Evolutionary conservation across 768 basidiomycete genomes (phyloP).

Genomic region (Boletus subcaerulescens): DNA sequence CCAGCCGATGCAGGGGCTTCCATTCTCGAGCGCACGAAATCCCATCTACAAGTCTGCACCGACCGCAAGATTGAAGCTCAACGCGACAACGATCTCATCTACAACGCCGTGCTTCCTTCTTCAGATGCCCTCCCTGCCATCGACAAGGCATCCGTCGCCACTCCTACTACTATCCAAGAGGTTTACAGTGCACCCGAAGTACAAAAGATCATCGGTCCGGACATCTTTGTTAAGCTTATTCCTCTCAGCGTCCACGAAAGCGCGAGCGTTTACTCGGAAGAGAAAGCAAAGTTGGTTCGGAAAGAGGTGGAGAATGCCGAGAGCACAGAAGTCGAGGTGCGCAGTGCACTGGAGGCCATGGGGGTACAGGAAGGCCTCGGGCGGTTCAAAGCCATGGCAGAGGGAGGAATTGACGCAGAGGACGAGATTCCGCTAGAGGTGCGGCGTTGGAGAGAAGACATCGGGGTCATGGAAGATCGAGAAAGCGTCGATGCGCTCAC

Average conservation of each 20-base stretch:
- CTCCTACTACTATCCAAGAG: conserved; percentile 89
- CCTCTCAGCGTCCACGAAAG: conserved; percentile 95
- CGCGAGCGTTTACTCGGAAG: conserved; percentile 95
- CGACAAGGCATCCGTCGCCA: conserved; percentile 81
- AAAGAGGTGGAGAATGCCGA: conserved; percentile 88
- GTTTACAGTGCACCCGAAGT: conserved; percentile 89
- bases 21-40: conserved; percentile 79
- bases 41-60: conserved; percentile 70
- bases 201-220: conserved; percentile 90
- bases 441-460: conserved; percentile 71
- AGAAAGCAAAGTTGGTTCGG: conserved; percentile 93
- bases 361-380: conserved; percentile 70
- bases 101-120: conserved; percentile 84
- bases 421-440: conserved; percentile 73
- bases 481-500: conserved; percentile 68
- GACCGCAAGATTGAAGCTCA: conserved; percentile 74
- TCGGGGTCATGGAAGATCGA: conserved; percentile 62
- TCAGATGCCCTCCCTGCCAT: conserved; percentile 75
- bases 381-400: conserved; percentile 69
- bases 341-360: conserved; percentile 76
- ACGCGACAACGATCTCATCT: conserved; percentile 95
- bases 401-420: conserved; percentile 57
- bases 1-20: conserved; percentile 83
- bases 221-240: conserved; percentile 83
- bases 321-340: conserved; percentile 73